A percentile compares a stretch with the other conserved stretches of the same genome.
Conservation (phyloP, 1,284 basidiomycete genomes). For the Rhodotorula sp. region DNA sequence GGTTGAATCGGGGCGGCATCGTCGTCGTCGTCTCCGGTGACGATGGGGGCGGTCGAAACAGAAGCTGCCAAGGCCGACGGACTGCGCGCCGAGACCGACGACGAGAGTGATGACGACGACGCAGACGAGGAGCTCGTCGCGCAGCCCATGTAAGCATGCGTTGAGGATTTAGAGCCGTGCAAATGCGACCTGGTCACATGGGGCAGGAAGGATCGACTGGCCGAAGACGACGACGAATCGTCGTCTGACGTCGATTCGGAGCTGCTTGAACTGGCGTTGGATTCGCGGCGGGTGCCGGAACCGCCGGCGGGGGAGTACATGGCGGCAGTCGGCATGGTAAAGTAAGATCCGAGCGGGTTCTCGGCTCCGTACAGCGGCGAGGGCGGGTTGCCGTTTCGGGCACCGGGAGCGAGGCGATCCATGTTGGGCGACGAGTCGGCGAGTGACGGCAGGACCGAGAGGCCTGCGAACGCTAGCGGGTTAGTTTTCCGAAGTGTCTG, state of each 20-base stretch:
- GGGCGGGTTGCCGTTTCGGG: background rate
- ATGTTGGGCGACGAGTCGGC: constrained; percentile 3
- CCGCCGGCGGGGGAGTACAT: background rate
- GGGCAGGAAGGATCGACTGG: background rate
- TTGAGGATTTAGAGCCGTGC: no score
- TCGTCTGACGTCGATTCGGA: background rate
- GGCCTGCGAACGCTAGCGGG: background rate
- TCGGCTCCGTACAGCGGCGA: background rate
- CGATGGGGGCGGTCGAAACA: background rate
- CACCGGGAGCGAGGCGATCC: background rate
- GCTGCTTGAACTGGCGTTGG: background rate
- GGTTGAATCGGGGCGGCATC: constrained; percentile 13
- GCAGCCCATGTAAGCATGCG: no score
- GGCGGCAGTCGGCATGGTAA: background rate
- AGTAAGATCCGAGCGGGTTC: background rate
- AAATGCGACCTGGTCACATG: background rate
- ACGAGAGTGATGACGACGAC: background rate
- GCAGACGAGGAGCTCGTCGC: no score
- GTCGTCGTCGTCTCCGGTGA: constrained; percentile 4
- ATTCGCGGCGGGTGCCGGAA: background rate
- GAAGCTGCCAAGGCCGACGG: background rate
- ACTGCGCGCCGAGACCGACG: background rate
- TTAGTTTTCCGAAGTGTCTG: background rate
- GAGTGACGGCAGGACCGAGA: background rate
- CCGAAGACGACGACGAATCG: background rate